Conservation (phyloP, 495 filamentous ascomycete genomes). For the Aspergillus olivimuriae region DNA sequence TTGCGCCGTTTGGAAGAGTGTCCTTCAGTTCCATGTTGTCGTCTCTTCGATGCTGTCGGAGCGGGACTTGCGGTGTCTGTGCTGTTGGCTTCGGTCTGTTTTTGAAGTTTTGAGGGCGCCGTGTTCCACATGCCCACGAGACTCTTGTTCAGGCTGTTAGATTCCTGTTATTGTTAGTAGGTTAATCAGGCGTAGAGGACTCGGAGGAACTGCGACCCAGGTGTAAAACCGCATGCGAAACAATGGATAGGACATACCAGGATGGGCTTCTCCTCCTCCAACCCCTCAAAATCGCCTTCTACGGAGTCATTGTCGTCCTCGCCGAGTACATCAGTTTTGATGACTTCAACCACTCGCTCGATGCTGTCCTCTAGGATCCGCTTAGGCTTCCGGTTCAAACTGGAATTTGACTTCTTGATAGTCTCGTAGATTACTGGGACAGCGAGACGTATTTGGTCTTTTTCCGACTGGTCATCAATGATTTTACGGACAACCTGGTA, state of each 20-base stretch:
- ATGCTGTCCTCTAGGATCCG: conserved; percentile 76
- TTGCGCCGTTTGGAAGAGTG: conserved; percentile 56
- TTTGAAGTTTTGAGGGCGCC: conserved; percentile 28
- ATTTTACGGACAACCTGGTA: conserved; percentile 72
- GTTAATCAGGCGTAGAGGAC: too few species aligned
- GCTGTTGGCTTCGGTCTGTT: conserved; percentile 23
- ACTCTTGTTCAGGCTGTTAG: conserved; percentile 69
- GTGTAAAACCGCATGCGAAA: too few species aligned
- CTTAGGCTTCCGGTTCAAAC: conserved; percentile 73
- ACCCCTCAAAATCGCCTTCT: conserved; percentile 61
- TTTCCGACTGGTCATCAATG: conserved; percentile 54
- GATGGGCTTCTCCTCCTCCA: conserved; percentile 38
- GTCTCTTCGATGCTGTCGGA: conserved; percentile 33
- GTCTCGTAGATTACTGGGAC: conserved; percentile 62
- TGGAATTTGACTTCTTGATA: conserved; percentile 80
- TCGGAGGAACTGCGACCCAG: too few species aligned
- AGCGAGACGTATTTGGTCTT: conserved; percentile 44
- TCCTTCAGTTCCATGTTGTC: conserved; percentile 63
- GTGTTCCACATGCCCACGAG: conserved; percentile 65
- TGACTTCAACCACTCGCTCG: conserved; percentile 71
- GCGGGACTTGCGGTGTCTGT: conserved; percentile 13
- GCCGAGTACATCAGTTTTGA: conserved; percentile 54
- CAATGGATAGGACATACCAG: conserved; percentile 20
- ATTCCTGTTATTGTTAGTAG: conserved; percentile 32
- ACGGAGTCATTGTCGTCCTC: conserved; percentile 49